Evolutionary conservation across 805 yeast species (phyloP), one percentile per base, ranked within the genome.

Genomic region (Ogataea trehalophila): DNA sequence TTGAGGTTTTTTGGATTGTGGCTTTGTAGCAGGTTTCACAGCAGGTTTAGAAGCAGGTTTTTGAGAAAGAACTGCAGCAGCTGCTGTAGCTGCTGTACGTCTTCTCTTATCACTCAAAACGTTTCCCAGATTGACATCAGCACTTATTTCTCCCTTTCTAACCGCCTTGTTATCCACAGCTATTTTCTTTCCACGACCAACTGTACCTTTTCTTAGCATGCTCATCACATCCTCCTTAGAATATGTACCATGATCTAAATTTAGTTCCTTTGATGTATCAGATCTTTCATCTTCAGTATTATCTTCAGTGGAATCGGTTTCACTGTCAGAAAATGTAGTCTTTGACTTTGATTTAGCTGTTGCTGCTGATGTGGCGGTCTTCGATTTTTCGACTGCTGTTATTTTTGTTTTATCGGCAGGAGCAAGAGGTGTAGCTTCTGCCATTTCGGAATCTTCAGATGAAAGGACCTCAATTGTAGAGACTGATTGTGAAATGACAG

Each of bases 61-160:
- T 18, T 38, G 42, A 2, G 33, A 26, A 29, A 33, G 35, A 14
- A 14, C 33, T 17, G 17, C 20, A 18, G 34, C 43, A 14, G 37
- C 39, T 2, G 37, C 45, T 15, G 39, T 42, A 20, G 38, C 35
- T 38, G 37, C 33, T 6, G 46, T 43, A 13, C 55, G 42, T 44
- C 54, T 51, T 41, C 58, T 51, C 15, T 44, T 47, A 2, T 45
- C 50, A 29, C 47, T 26, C 15, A 59, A 44, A 23, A 63, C 63
- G 42, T 60, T 55, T 1, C 55, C 48, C 8, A 46, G 36, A 15
- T 52, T 54, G 15, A 63, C 54, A 22, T 61, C 65, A 14, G 66
- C 52, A 35, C 56, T 54, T 18, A 61, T 51, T 40, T 62, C 67
- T 26, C 44, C 49, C 17, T 47, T 56, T 41, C 66, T 56, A 16